These are phyloP conservation scores for Syncephalastrum contaminatum DNA, from an alignment of 371 early-diverging fungal genomes.

Conservation along the genomic window DNA sequence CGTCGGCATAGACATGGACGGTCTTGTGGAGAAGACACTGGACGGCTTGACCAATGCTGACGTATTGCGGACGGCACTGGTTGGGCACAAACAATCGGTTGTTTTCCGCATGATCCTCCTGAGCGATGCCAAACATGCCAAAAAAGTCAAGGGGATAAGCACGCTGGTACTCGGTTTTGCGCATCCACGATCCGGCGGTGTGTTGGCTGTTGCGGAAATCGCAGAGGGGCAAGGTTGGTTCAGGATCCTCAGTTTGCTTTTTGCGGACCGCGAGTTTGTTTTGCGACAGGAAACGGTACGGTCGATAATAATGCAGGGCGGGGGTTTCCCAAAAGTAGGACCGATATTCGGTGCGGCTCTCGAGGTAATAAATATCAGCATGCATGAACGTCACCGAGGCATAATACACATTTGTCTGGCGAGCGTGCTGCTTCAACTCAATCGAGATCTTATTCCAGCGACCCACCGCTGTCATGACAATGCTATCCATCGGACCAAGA, in stretches of 20 bases:
- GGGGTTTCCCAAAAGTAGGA: conserved; percentile 47
- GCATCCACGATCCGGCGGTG: conserved; percentile 32
- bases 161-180: conserved; percentile 17
- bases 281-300: conserved; percentile 24
- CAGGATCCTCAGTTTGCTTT: neutral
- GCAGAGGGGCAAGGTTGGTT: conserved; percentile 18
- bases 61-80: conserved; percentile 31
- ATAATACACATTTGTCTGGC: conserved; percentile 34
- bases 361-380: conserved; percentile 29
- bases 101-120: conserved; percentile 27
- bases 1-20: conserved; percentile 44
- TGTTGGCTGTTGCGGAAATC: conserved; percentile 9
- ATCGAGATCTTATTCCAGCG: conserved; percentile 21
- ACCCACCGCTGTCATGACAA: conserved; percentile 33
- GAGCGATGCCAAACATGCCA: conserved; percentile 34
- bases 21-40: conserved; percentile 30
- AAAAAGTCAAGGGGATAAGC: conserved; percentile 26
- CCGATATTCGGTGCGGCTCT: conserved; percentile 31
- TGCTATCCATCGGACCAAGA: conserved; percentile 36
- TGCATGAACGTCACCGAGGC: conserved; percentile 32
- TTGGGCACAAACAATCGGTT: conserved; percentile 34
- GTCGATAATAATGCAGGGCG: conserved; percentile 32
- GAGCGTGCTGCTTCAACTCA: conserved; percentile 29
- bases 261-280: conserved; percentile 27
- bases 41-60: conserved; percentile 31